Base-by-base conservation (phyloP, 2,329 filamentous ascomycete species). In the Byssochlamys sp. region DNA sequence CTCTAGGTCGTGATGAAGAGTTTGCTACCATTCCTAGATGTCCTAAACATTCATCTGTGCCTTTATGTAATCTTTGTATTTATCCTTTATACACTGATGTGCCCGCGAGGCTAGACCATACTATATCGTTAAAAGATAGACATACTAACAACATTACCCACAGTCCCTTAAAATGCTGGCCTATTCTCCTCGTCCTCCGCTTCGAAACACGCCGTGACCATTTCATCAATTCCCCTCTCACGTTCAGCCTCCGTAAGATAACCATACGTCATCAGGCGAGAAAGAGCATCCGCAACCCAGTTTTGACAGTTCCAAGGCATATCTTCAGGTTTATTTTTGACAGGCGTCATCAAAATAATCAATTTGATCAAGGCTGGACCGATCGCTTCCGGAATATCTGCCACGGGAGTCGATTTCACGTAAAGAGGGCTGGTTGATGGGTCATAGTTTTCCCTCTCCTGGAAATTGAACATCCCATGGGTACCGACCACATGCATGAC, bases 251-350 rank as follows among this genome's bases (percentile, higher is more conserved):
- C 48, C 2, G 56, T 64, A 28, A 70, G 51, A 58, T 59, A 67
- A 2, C 62, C 63, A 7, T 59, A 53, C 26, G 62, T 58, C 3
- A 67, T 65, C 52, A 70, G 53, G 12, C 60, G 57, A 10, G 48
- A 52, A 35, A 70, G 50, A 4, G 67, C 68, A 55, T 70, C 68
- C 0, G 63, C 67, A 10, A 70, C 67, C 68, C 68, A 70, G 19
- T 69, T 67, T 61, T 70, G 67, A 50, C 67, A 69, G 51, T 69
- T 70, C 68, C 67, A 70, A n/a, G 69, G 66, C 11, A 61, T 55
- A 54, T 68, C 60, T 7, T 55, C 6, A 12, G 55, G 60, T 2
- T 63, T 61, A 26, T 69, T 69, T 10, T 62, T 57, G 7, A 68
- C 61, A 3, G 62, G 52, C 11, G 67, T 69, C 3, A 57, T 55